Percentiles rank a stretch among this genome's conserved stretches.
These are phyloP conservation scores for Avena eriantha DNA, from an alignment of 176 grass and related monocot genomes.

Conservation along the genomic window DNA sequence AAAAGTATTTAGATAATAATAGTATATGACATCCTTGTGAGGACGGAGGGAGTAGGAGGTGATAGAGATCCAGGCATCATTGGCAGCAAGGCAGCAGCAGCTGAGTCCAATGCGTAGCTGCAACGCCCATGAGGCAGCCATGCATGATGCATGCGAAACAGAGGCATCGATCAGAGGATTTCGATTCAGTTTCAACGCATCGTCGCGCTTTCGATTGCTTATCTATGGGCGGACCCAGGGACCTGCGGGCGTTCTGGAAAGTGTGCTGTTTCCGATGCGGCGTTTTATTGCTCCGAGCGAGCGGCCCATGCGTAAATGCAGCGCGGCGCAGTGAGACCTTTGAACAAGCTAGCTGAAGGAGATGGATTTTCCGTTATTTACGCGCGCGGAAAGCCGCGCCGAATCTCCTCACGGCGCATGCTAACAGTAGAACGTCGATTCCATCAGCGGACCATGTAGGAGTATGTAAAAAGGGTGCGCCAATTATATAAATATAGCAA, in stretches of 20 bases:
- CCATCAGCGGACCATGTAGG: too few species aligned
- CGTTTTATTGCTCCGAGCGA: constrained; percentile 21
- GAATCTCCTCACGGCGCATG: not conserved
- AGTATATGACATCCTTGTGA: too few species aligned
- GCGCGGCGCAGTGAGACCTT: too few species aligned
- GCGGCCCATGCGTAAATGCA: constrained; percentile 45
- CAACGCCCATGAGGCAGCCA: not conserved
- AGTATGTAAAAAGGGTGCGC: too few species aligned
- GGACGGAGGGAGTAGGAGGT: too few species aligned
- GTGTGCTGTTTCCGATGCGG: constrained; percentile 43
- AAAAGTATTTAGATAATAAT: too few species aligned
- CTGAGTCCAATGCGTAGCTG: not conserved
- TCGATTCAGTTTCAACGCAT: not conserved
- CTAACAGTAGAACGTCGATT: too few species aligned
- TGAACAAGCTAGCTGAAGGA: not conserved
- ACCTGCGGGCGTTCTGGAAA: constrained; percentile 45
- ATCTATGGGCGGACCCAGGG: not conserved
- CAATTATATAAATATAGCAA: too few species aligned
- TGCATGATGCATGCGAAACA: not conserved
- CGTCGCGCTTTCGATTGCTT: too few species aligned
- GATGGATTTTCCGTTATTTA: constrained; percentile 52
- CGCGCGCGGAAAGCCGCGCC: constrained; percentile 28
- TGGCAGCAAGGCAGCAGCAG: not conserved
- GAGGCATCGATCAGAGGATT: not conserved
- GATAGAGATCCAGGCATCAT: too few species aligned